phyloP scores from a whole-genome alignment of 2,329 filamentous ascomycete genomes.

The Sclerotinia borealis region DNA sequence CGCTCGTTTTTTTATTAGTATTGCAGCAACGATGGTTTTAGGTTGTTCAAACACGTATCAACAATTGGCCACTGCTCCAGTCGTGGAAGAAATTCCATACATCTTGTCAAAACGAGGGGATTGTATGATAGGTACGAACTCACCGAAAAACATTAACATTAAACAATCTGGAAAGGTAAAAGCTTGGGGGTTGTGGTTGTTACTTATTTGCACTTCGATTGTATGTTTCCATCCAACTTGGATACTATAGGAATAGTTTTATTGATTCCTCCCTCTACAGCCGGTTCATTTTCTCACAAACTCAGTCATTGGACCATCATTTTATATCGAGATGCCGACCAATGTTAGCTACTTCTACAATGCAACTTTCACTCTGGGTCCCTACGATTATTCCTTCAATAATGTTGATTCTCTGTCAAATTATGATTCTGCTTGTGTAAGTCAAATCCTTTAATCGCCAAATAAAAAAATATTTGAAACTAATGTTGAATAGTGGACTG shows the following conservation, averaged over 20 bases:
- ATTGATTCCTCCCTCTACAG: conserved; percentile 5
- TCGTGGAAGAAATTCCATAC: conserved; percentile 19
- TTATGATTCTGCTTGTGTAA: conserved; percentile 12
- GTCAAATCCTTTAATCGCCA: background rate
- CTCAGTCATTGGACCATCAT: conserved; percentile 20
- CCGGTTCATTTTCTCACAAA: conserved; percentile 24
- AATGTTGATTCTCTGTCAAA: background rate
- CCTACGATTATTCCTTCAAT: background rate
- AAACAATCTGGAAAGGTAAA: conserved; percentile 19
- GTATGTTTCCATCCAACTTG: conserved; percentile 7
- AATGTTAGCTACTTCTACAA: background rate
- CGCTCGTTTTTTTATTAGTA: conserved; percentile 21
- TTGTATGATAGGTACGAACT: conserved; percentile 21
- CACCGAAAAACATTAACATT: conserved; percentile 20
- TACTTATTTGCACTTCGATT: conserved; percentile 21
- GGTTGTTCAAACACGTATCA: conserved; percentile 25
- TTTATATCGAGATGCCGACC: conserved; percentile 19
- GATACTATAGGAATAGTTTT: background rate
- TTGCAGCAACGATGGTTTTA: conserved; percentile 21
- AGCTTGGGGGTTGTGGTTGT: conserved; percentile 20
- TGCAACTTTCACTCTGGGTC: background rate
- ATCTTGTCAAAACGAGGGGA: conserved; percentile 19
- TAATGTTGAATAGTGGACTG: conserved; percentile 15
- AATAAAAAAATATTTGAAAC: background rate
- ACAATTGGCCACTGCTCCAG: conserved; percentile 18